A percentile compares a stretch with the other conserved stretches of the same genome.
Evolutionary conservation across 345 rosid species (phyloP).

Genomic region (Balakata baccata): DNA sequence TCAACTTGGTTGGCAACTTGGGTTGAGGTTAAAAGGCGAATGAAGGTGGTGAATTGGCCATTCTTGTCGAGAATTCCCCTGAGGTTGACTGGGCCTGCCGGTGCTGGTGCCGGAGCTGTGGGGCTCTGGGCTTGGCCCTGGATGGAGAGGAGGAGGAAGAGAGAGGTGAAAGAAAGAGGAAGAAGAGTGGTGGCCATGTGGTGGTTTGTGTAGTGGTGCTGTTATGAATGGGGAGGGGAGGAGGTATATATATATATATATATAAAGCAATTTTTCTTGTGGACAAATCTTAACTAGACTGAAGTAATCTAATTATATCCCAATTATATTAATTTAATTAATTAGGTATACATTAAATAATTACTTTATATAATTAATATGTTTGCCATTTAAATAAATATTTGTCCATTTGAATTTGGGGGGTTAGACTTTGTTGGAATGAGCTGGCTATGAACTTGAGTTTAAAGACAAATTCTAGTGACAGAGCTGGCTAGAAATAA

Average conservation of each 20-base stretch:
- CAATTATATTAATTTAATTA: no score
- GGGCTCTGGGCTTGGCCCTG: slow-evolving; percentile 33
- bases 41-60: slow-evolving; percentile 60
- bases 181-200: slow-evolving; percentile 39
- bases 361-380: no score
- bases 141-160: slow-evolving; percentile 37
- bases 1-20: slow-evolving; percentile 52
- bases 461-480: slow-evolving; percentile 5
- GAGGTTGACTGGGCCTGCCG: slow-evolving; percentile 60
- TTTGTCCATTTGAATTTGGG: not conserved
- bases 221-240: slow-evolving; percentile 19
- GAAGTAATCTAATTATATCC: no score
- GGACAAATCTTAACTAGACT: no score
- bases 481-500: slow-evolving; percentile 1
- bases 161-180: slow-evolving; percentile 21
- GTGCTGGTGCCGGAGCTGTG: slow-evolving; percentile 48
- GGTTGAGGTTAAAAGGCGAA: slow-evolving; percentile 52
- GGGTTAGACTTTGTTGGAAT: slow-evolving; percentile 39
- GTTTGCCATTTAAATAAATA: no score
- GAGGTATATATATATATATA: not conserved
- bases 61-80: slow-evolving; percentile 65
- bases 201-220: slow-evolving; percentile 10
- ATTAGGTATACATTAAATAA: no score
- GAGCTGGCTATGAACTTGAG: slow-evolving; percentile 36
- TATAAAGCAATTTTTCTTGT: no score